Evolutionary conservation across 345 rosid genomes (phyloP).

Genomic region (Ailanthus altissimus): DNA sequence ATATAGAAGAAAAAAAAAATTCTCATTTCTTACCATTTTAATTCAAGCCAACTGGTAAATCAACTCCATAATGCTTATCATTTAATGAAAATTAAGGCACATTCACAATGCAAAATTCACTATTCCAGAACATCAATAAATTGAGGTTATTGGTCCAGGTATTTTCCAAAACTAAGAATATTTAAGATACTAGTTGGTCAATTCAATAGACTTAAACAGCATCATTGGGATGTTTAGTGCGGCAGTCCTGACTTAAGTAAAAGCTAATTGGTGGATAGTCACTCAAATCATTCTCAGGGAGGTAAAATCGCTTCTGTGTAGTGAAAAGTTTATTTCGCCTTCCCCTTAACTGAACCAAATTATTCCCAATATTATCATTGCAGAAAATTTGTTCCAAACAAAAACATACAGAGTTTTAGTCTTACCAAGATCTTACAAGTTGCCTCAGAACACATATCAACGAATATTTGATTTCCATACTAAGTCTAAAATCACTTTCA

Average conservation of each 20-base stretch:
- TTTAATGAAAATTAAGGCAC: background rate
- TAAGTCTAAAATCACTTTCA: background rate
- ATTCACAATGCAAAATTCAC: background rate
- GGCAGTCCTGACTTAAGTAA: background rate
- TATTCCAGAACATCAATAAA: background rate
- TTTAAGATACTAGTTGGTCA: background rate
- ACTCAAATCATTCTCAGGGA: background rate
- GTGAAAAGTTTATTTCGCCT: background rate
- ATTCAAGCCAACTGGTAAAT: background rate
- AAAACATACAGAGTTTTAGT: background rate
- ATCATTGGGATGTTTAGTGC: background rate
- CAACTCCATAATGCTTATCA: background rate
- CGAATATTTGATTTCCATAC: background rate
- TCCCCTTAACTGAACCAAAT: background rate
- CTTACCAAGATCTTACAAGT: background rate
- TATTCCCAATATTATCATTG: background rate
- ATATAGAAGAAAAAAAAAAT: background rate
- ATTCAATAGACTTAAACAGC: background rate
- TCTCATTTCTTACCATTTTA: background rate
- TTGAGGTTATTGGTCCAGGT: background rate
- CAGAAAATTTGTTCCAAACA: background rate
- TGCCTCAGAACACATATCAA: background rate
- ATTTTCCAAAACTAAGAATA: background rate
- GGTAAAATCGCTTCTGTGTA: background rate
- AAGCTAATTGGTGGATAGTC: background rate